Conservation (phyloP, 352 stramenopile genomes). For the Phytopythium aichiense region DNA sequence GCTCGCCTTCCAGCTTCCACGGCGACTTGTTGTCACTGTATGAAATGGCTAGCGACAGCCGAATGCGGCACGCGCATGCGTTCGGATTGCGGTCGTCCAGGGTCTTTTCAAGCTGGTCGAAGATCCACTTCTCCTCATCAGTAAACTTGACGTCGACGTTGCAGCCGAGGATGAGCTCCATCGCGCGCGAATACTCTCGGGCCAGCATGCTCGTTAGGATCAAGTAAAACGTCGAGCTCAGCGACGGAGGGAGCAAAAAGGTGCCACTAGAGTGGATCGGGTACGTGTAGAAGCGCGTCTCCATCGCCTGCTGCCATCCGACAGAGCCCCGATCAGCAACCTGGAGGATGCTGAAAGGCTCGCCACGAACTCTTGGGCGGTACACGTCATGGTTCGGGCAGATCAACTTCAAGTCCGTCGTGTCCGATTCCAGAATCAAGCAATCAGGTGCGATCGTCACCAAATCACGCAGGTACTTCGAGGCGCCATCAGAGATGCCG, state of each 20-base stretch:
- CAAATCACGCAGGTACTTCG: slow-evolving; percentile 49
- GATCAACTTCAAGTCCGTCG: slow-evolving; percentile 71
- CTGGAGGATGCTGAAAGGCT: slow-evolving; percentile 80
- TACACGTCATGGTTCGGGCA: slow-evolving; percentile 84
- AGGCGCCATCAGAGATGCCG: slow-evolving; percentile 20
- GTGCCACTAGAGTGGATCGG: slow-evolving; percentile 95
- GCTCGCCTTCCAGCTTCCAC: slow-evolving; percentile 72
- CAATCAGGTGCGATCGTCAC: slow-evolving; percentile 54
- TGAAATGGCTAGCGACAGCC: slow-evolving; percentile 75
- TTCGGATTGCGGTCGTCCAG: slow-evolving; percentile 95
- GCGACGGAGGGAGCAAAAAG: slow-evolving; percentile 93
- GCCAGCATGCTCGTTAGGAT: slow-evolving; percentile 97
- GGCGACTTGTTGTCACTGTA: slow-evolving; percentile 92
- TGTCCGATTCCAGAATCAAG: slow-evolving; percentile 74
- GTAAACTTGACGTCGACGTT: slow-evolving; percentile 96
- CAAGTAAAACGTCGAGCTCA: slow-evolving; percentile 97
- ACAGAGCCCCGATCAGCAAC: slow-evolving; percentile 73
- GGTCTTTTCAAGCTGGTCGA: slow-evolving; percentile 94
- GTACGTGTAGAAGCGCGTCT: slow-evolving; percentile 96
- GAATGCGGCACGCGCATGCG: slow-evolving; percentile 94
- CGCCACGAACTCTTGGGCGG: slow-evolving; percentile 59
- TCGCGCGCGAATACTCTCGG: slow-evolving; percentile 93
- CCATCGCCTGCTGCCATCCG: slow-evolving; percentile 86
- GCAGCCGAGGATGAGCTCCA: slow-evolving; percentile 94
- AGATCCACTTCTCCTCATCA: slow-evolving; percentile 96